Evolutionary conservation across 2,329 filamentous ascomycete species (phyloP), one percentile per base, ranked within the genome.

Genomic region (Neoascochyta sp.): DNA sequence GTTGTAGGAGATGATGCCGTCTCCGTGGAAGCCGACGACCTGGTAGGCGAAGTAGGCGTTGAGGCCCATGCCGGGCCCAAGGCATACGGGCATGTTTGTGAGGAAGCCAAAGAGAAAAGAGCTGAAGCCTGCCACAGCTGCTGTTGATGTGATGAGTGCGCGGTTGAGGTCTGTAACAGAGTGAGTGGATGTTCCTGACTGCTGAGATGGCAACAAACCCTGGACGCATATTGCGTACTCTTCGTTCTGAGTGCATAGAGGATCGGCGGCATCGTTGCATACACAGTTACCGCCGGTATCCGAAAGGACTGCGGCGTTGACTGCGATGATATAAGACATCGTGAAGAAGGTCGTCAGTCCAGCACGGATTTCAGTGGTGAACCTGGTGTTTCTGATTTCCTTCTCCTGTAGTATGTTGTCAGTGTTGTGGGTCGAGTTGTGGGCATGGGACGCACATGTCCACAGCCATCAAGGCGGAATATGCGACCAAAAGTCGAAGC

Each of bases 11-110:
- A 93, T 78, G 5, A 72, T 67, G 1, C 86, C 86, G 7, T 70
- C 73, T 21, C 87, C 87, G 56, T 89, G 80, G 49, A 69, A 78
- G 6, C 87, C 87, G 33, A 93, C 86, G 21, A 87, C 80, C 11
- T 80, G 82, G 53, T 86, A 93, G 10, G 86, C 77, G 55, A 93
- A 93, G 60, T 93, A 93, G 7, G 86, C 86, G 53, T 94, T 94
- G 33, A 93, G 62, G 6, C 63, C 63, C 62, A 65, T 65, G 16
- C 62, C 62, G 20, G 60, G 62, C 24, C 50, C 62, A 20, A 63
- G 50, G 18, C 54, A 60, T 18, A 65, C 61, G 16, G 67, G 69
- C 66, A 90, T 70, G 45, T 94, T 94, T 32, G 86, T 82, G 38
- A 89, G 74, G 3, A 90, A 64, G 9, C 87, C 87, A 76, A 94